Evolutionary conservation across 495 filamentous ascomycete species (phyloP).

Genomic region (Penicillium pancosmium): DNA sequence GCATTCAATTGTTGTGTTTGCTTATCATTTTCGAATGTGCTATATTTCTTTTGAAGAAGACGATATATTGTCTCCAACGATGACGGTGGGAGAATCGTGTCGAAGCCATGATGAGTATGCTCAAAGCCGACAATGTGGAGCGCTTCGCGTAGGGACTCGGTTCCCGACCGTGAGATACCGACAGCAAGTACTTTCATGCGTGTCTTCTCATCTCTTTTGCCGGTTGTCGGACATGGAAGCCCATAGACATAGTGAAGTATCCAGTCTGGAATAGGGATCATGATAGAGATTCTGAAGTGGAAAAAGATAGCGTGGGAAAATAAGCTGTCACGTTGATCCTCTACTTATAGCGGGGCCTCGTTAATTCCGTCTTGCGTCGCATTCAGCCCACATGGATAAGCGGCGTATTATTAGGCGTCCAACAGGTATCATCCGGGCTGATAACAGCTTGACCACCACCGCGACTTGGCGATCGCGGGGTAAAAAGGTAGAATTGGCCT

Average conservation of each 20-base stretch:
- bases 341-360: too few species aligned
- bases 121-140: slow-evolving; percentile 27
- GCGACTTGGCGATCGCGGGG: too few species aligned
- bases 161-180: slow-evolving; percentile 32
- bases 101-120: slow-evolving; percentile 31
- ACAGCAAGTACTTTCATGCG: slow-evolving; percentile 31
- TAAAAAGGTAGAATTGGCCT: too few species aligned
- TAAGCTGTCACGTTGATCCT: too few species aligned
- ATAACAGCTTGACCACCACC: too few species aligned
- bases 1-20: slow-evolving; percentile 15
- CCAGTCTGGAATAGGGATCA: neutral
- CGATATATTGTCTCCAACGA: slow-evolving; percentile 16
- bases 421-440: too few species aligned
- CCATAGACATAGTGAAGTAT: slow-evolving; percentile 17
- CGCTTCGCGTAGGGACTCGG: slow-evolving; percentile 32
- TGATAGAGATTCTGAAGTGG: neutral
- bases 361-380: too few species aligned
- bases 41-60: slow-evolving; percentile 28
- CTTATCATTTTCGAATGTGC: neutral
- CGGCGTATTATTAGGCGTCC: too few species aligned
- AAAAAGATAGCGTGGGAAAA: too few species aligned
- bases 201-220: slow-evolving; percentile 13
- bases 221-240: slow-evolving; percentile 17
- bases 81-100: slow-evolving; percentile 23
- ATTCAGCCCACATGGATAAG: too few species aligned